phyloP scores from a whole-genome alignment of 805 yeast genomes.

The Suhomyces faveliae region DNA sequence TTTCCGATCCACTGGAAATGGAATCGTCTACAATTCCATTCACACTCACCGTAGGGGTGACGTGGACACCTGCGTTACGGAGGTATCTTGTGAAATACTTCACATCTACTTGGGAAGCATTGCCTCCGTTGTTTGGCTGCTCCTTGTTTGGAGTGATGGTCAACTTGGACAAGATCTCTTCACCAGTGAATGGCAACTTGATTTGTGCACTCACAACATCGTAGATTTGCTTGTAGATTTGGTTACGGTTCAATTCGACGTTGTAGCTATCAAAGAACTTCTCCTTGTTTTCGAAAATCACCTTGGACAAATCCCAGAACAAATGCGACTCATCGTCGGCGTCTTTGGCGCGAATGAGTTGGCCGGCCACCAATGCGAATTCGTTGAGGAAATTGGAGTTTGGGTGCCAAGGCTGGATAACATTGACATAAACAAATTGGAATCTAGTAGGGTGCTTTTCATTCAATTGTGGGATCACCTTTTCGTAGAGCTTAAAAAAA shows the following conservation, averaged over 20 bases:
- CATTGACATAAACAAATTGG: constrained; percentile 65
- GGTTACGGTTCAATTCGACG: constrained; percentile 50
- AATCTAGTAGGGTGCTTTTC: constrained; percentile 47
- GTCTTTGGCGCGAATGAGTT: constrained; percentile 46
- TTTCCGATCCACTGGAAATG: constrained; percentile 62
- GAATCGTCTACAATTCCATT: constrained; percentile 61
- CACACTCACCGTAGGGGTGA: constrained; percentile 76
- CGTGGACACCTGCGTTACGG: constrained; percentile 77
- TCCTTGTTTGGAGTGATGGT: constrained; percentile 28
- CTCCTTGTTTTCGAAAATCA: constrained; percentile 54
- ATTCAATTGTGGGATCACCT: constrained; percentile 53
- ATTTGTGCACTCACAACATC: constrained; percentile 34
- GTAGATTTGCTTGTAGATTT: constrained; percentile 50
- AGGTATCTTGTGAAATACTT: constrained; percentile 72
- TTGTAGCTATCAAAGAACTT: constrained; percentile 63
- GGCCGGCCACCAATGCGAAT: constrained; percentile 68
- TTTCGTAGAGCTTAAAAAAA: constrained; percentile 52
- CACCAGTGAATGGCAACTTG: constrained; percentile 28
- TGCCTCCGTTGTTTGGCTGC: constrained; percentile 53
- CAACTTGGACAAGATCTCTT: constrained; percentile 37
- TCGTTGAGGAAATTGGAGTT: constrained; percentile 68
- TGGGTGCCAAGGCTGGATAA: constrained; percentile 91
- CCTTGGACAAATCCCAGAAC: constrained; percentile 50
- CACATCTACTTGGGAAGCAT: constrained; percentile 56
- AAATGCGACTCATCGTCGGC: constrained; percentile 20